These are phyloP conservation scores for Pleomassaria siparia DNA, from an alignment of 2,329 filamentous ascomycete species.

Conservation along the genomic window DNA sequence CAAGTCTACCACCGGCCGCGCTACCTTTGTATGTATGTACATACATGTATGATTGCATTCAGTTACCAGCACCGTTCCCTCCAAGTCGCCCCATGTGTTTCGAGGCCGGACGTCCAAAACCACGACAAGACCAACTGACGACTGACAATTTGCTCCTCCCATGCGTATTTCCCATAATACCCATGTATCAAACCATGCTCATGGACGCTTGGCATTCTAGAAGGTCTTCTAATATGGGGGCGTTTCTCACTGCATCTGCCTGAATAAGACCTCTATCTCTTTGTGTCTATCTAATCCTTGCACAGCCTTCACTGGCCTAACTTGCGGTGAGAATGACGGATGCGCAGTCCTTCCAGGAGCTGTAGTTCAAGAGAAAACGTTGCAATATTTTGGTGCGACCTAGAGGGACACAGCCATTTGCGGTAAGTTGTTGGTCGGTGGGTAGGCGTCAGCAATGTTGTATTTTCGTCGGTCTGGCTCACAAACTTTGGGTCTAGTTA, in stretches of 20 bases:
- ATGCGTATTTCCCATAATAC: neutral
- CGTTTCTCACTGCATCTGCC: conserved; percentile 8
- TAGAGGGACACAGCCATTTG: neutral
- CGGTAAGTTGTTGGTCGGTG: neutral
- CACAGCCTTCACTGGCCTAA: neutral
- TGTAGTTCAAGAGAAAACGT: neutral
- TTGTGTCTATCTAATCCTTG: neutral
- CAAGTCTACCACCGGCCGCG: neutral
- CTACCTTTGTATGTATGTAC: neutral
- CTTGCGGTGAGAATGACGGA: conserved; percentile 4
- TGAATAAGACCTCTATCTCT: conserved; percentile 11
- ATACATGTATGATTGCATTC: neutral
- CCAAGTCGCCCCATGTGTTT: no score
- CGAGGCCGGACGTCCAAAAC: no score
- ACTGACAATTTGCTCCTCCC: neutral
- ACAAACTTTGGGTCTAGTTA: no score
- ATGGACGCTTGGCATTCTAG: conserved; percentile 4
- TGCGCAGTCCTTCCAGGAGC: neutral
- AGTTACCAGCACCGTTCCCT: neutral
- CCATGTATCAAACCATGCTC: conserved; percentile 4
- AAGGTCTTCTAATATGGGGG: conserved; percentile 6
- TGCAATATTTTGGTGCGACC: neutral
- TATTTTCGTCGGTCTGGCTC: no score
- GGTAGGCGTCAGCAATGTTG: no score
- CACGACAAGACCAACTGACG: no score